phyloP scores from a whole-genome alignment of 768 basidiomycete genomes.

The Dentipellis fragilis region DNA sequence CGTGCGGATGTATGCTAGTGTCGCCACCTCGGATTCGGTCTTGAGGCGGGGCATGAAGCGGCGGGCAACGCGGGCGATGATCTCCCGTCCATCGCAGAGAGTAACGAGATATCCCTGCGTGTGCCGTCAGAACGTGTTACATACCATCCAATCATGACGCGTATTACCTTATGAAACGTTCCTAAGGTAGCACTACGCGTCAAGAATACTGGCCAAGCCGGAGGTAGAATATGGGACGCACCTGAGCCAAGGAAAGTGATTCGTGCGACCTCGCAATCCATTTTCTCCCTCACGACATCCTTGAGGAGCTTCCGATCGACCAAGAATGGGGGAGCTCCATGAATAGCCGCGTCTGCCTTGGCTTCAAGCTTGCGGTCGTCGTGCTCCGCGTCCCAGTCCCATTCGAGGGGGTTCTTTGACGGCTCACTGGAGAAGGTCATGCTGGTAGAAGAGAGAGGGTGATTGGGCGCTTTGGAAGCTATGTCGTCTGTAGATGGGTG shows the following conservation, averaged over 20 bases:
- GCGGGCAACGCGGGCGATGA: conserved; percentile 75
- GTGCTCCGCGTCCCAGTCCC: conserved; percentile 68
- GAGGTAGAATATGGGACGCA: conserved; percentile 23
- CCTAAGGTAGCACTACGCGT: conserved; percentile 30
- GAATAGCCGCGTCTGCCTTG: conserved; percentile 50
- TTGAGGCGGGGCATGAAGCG: conserved; percentile 82
- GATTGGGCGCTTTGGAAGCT: conserved; percentile 3
- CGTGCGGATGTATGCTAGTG: conserved; percentile 68
- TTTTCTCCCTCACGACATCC: conserved; percentile 68
- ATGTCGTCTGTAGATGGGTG: neutral
- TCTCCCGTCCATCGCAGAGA: conserved; percentile 45
- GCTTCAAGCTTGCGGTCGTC: conserved; percentile 59
- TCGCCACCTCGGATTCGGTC: conserved; percentile 82
- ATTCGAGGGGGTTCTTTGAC: conserved; percentile 28
- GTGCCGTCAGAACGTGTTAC: conserved; percentile 1
- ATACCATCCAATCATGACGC: conserved; percentile 6
- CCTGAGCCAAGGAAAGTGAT: conserved; percentile 71
- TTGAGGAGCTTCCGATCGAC: conserved; percentile 68
- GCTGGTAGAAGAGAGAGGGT: neutral
- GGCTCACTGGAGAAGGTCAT: conserved; percentile 1
- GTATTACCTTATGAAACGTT: conserved; percentile 71
- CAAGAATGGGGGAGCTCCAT: conserved; percentile 57
- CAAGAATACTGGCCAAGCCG: conserved; percentile 8
- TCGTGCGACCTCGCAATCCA: conserved; percentile 52
- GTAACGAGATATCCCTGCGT: conserved; percentile 67